A percentile compares a stretch with the other conserved stretches of the same genome.
Evolutionary conservation across 495 filamentous ascomycete genomes (phyloP).

Genomic region (Penicillium subrubescens): DNA sequence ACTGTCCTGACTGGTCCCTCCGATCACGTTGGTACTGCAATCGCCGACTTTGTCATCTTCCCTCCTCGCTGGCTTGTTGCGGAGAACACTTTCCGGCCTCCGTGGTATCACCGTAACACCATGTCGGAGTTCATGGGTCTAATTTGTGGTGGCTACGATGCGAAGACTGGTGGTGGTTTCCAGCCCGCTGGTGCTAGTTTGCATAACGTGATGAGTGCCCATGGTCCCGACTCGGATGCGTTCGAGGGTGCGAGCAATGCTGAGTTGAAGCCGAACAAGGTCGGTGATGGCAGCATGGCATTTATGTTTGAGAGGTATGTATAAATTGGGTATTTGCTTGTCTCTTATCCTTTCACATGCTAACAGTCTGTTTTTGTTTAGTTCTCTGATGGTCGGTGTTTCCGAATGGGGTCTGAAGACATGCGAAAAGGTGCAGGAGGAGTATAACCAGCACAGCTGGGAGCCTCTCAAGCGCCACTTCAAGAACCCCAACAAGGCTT

Average conservation of each 20-base stretch:
- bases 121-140: slow-evolving; percentile 71
- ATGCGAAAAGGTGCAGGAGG: slow-evolving; percentile 81
- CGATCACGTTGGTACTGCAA: slow-evolving; percentile 69
- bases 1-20: slow-evolving; percentile 78
- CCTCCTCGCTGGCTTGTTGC: slow-evolving; percentile 78
- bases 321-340: not conserved
- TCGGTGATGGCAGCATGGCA: slow-evolving; percentile 64
- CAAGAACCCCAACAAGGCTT: slow-evolving; percentile 54
- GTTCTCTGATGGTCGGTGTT: slow-evolving; percentile 83
- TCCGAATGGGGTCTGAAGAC: slow-evolving; percentile 87
- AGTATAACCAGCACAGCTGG: slow-evolving; percentile 88
- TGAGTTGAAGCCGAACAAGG: slow-evolving; percentile 58
- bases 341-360: slow-evolving; percentile 6
- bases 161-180: slow-evolving; percentile 65
- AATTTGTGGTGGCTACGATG: slow-evolving; percentile 67
- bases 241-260: slow-evolving; percentile 62
- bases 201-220: slow-evolving; percentile 66
- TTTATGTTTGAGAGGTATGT: slow-evolving; percentile 68
- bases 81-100: slow-evolving; percentile 79
- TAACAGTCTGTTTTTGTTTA: slow-evolving; percentile 30
- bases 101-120: slow-evolving; percentile 78
- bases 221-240: slow-evolving; percentile 60
- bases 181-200: slow-evolving; percentile 62
- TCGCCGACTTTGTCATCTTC: slow-evolving; percentile 85
- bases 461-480: slow-evolving; percentile 76